Percentiles rank a stretch among this genome's conserved stretches.
These are phyloP conservation scores for Byssochlamys sp. DNA, from an alignment of 2,329 filamentous ascomycete species.

Conservation along the genomic window DNA sequence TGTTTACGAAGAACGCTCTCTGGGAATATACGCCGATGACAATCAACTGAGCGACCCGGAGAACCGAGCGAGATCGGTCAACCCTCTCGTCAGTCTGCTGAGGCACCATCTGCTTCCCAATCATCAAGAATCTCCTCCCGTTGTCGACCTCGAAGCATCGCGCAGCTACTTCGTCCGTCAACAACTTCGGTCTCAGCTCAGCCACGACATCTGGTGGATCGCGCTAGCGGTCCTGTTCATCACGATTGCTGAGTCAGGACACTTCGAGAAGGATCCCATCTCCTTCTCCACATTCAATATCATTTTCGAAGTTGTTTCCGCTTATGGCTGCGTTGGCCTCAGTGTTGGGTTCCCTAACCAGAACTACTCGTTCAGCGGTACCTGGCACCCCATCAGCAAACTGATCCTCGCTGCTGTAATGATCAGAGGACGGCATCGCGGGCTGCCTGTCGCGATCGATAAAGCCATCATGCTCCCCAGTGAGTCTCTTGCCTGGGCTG, in stretches of 20 bases:
- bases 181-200: constrained; percentile 55
- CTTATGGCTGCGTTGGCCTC: constrained; percentile 54
- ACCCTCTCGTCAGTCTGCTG: constrained; percentile 18
- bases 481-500: constrained; percentile 32
- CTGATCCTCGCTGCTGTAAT: constrained; percentile 50
- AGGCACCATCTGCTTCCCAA: constrained; percentile 14
- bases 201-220: constrained; percentile 59
- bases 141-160: constrained; percentile 20
- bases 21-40: constrained; percentile 41
- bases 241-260: constrained; percentile 49
- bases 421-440: constrained; percentile 48
- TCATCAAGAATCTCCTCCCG: constrained; percentile 7
- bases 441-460: constrained; percentile 48
- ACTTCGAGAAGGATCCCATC: constrained; percentile 45
- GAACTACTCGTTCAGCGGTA: constrained; percentile 48
- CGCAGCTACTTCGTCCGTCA: constrained; percentile 43
- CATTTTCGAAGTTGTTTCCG: constrained; percentile 37
- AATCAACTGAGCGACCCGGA: constrained; percentile 11
- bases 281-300: constrained; percentile 52
- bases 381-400: constrained; percentile 48
- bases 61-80: constrained; percentile 10
- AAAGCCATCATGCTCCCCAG: constrained; percentile 38
- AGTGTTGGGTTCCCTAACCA: constrained; percentile 47
- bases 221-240: constrained; percentile 53
- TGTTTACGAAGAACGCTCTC: constrained; percentile 59